These are phyloP conservation scores for Cladosporium sp. DNA, from an alignment of 2,329 filamentous ascomycete genomes.

Conservation along the genomic window DNA sequence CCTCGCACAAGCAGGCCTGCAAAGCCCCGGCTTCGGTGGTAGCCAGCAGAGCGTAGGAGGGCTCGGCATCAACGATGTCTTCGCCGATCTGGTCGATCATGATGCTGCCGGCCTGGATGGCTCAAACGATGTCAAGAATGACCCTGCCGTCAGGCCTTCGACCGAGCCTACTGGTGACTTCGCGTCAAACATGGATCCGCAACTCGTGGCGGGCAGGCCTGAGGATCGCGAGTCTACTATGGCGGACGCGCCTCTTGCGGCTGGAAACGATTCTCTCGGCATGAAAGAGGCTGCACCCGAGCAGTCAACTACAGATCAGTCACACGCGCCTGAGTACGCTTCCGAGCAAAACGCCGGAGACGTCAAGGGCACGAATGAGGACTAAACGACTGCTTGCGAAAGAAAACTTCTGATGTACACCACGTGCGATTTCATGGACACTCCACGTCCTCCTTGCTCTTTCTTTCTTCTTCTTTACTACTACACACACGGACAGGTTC, in stretches of 20 bases:
- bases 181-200: not conserved
- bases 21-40: slow-evolving; percentile 30
- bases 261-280: not conserved
- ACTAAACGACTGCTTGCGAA: no score
- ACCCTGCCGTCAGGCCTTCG: not conserved
- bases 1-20: slow-evolving; percentile 22
- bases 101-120: slow-evolving; percentile 24
- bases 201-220: not conserved
- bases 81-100: slow-evolving; percentile 33
- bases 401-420: no score
- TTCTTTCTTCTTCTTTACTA: no score
- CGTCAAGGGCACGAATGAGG: not conserved
- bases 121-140: slow-evolving; percentile 15
- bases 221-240: not conserved
- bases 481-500: no score
- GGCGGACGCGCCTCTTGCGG: slow-evolving; percentile 13
- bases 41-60: slow-evolving; percentile 27
- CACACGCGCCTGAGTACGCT: not conserved
- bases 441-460: no score
- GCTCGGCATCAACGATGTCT: slow-evolving; percentile 30
- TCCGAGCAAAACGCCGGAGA: not conserved
- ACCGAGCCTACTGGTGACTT: not conserved
- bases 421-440: no score
- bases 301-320: not conserved
- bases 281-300: not conserved